Percentiles rank a stretch among this genome's conserved stretches.
Conservation (phyloP, 129 eudicot species). For the Tanacetum coccineum region DNA sequence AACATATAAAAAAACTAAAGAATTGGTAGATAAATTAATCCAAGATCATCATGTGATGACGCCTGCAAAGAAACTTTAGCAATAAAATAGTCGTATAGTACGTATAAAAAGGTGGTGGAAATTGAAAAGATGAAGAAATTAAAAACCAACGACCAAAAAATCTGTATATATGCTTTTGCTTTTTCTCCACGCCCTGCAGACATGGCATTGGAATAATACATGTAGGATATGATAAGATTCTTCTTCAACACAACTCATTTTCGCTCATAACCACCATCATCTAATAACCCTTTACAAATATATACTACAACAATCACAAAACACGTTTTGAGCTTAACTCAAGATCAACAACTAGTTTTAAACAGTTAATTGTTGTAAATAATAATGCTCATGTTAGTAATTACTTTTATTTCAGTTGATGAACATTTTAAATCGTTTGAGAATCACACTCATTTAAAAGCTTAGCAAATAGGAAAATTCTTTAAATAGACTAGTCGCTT, state of each 20-base stretch:
- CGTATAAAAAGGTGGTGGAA: constrained; percentile 8
- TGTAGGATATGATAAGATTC: constrained; percentile 15
- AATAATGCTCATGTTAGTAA: no score
- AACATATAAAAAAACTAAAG: background rate
- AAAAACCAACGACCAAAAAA: constrained; percentile 26
- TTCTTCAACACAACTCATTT: constrained; percentile 28
- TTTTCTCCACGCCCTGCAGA: constrained; percentile 18
- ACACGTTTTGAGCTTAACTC: background rate
- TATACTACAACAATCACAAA: background rate
- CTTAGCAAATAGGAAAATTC: no score
- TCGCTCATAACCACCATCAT: constrained; percentile 16
- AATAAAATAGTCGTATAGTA: background rate
- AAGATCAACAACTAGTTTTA: background rate
- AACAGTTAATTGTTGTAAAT: background rate
- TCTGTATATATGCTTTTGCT: constrained; percentile 11
- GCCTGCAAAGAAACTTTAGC: constrained; percentile 13
- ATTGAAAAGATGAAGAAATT: no score
- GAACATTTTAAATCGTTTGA: no score
- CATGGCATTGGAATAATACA: background rate
- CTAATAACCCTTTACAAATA: background rate
- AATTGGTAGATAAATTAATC: background rate
- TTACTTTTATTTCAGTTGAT: no score
- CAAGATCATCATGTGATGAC: constrained; percentile 9
- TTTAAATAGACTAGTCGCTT: no score
- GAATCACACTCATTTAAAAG: no score